These are phyloP conservation scores for Cystobasidiaceae sp. DNA, from an alignment of 1,284 basidiomycete species.

Conservation along the genomic window DNA sequence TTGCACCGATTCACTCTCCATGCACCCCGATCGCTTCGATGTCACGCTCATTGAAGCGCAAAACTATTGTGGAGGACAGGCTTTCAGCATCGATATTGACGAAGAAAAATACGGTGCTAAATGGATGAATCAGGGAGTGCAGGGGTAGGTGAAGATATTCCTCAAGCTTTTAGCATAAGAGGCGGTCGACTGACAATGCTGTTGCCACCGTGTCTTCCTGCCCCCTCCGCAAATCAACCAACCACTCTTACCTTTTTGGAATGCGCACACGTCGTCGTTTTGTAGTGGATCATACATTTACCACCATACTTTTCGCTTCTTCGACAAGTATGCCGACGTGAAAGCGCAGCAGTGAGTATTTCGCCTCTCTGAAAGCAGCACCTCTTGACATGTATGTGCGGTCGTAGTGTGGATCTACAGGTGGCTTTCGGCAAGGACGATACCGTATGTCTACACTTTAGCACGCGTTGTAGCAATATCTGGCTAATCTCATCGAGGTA, in stretches of 20 bases:
- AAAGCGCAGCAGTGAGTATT: conserved; percentile 25
- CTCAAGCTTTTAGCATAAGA: no score
- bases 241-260: no score
- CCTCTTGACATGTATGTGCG: no score
- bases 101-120: conserved; percentile 36
- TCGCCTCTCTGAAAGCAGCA: not conserved
- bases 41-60: conserved; percentile 55
- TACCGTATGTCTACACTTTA: conserved; percentile 39
- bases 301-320: conserved; percentile 55
- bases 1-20: conserved; percentile 54
- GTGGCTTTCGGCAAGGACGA: conserved; percentile 60
- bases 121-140: conserved; percentile 41
- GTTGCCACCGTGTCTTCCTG: no score
- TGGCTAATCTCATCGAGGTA: not conserved
- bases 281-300: conserved; percentile 57
- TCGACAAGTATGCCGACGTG: conserved; percentile 21
- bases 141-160: conserved; percentile 48
- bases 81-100: conserved; percentile 55
- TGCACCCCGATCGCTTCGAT: conserved; percentile 56
- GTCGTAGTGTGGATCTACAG: conserved; percentile 58
- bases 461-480: not conserved
- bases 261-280: not conserved
- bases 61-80: conserved; percentile 57
- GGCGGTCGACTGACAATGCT: no score
- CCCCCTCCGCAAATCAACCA: no score